Percentiles rank a stretch among this genome's conserved stretches.
These are phyloP conservation scores for Cladorrhinum sp. DNA, from an alignment of 2,329 filamentous ascomycete species.

Conservation along the genomic window DNA sequence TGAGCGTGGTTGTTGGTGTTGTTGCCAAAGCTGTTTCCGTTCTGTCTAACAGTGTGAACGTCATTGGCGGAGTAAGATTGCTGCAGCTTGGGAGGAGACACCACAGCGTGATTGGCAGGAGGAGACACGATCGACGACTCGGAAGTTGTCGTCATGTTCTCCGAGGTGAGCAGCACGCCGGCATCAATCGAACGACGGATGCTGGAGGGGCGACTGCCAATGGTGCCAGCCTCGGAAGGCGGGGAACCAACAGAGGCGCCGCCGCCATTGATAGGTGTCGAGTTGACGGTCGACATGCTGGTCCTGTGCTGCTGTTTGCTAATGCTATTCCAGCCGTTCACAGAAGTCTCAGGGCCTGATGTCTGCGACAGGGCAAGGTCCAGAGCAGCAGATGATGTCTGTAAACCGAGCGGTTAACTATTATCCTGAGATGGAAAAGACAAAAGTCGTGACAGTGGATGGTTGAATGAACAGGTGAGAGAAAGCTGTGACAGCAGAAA, in stretches of 20 bases:
- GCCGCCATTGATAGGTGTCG: constrained; percentile 37
- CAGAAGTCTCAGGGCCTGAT: constrained; percentile 55
- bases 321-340: constrained; percentile 59
- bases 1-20: constrained; percentile 59
- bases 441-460: constrained; percentile 1
- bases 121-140: constrained; percentile 42
- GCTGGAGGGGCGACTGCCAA: constrained; percentile 47
- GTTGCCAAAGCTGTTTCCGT: constrained; percentile 43
- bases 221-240: constrained; percentile 44
- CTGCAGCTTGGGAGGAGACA: constrained; percentile 71
- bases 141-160: constrained; percentile 40
- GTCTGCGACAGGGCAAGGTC: constrained; percentile 73
- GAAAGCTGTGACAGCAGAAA: neutral
- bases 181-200: constrained; percentile 57
- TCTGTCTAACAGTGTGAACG: constrained; percentile 77
- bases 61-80: constrained; percentile 90
- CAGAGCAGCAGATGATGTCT: constrained; percentile 67
- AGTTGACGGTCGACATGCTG: constrained; percentile 49
- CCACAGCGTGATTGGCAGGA: constrained; percentile 48
- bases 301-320: constrained; percentile 67
- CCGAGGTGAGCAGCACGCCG: constrained; percentile 47
- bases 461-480: neutral
- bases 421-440: neutral
- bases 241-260: constrained; percentile 34
- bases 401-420: neutral